Evolutionary conservation across 345 rosid genomes (phyloP), one percentile per base, ranked within the genome.

Genomic region (Schrenkiella parvula): DNA sequence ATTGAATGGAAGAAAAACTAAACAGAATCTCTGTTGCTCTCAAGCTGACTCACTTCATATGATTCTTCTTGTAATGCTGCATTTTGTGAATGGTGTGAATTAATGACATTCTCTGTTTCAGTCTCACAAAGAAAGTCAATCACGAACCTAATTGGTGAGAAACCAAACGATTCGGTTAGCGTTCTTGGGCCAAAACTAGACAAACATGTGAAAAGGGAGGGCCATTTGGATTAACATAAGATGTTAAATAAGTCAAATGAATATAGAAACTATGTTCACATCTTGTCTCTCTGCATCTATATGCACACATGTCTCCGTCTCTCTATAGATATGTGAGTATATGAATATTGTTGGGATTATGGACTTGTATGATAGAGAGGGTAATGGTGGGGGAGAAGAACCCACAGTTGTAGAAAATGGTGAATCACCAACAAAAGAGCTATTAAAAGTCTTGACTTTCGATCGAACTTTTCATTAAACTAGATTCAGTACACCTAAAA

Each of bases 401-500:
- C 58, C 52, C 9, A 50, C 22, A 44, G 14, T 41, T 25, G 2
- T 21, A 34, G 70, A 22, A 32, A 48, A 1, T 34, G 34, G 23
- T 34, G 47, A 22, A 50, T 15, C 25, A 29, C 11, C 18, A n/a
- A 31, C 35, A 9, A 38, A 12, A 47, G 14, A 70, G 19, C 11
- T 35, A 38, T 21, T 51, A 39, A 3, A 38, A 57, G 28, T 17
- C 47, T 56, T 66, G 61, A 38, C 26, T 57, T 70, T 73, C n/a
- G n/a, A n/a, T 18, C 56, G 43, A 65, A 56, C 66, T 14, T 51
- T 60, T 9, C 15, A 55, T 34, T 31, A 25, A 47, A 47, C 18
- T 65, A 65, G 64, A 64, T 64, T 64, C 64, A 72, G 47, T 54
- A 64, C 64, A 53, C 22, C 70, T 44, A 73, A 50, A 47, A 73